A percentile compares a stretch with the other conserved stretches of the same genome.
phyloP scores from a whole-genome alignment of 257 asterid genomes.

The Solanum neorickii region DNA sequence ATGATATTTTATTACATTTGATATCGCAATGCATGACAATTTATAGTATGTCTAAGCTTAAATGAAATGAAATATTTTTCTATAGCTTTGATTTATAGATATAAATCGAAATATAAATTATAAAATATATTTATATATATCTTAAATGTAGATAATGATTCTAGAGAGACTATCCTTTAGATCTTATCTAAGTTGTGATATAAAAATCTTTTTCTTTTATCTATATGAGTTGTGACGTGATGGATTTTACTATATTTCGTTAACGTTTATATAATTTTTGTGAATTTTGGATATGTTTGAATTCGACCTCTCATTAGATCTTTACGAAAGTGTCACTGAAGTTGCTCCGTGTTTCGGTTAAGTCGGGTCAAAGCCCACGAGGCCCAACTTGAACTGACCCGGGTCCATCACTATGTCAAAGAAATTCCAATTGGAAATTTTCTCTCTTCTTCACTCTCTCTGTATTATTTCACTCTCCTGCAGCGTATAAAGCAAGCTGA shows the following conservation, averaged over 20 bases:
- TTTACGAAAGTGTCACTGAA: no score
- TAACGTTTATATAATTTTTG: no score
- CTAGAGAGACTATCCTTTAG: background rate
- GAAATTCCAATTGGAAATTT: background rate
- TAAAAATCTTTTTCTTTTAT: background rate
- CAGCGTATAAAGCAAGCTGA: background rate
- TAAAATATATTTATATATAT: background rate
- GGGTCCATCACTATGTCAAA: background rate
- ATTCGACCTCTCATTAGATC: accelerated
- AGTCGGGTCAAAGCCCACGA: background rate
- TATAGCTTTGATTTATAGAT: no score
- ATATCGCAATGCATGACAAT: no score
- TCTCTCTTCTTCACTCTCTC: background rate
- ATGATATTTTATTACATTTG: accelerated
- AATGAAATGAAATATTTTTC: no score
- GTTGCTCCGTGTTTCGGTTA: background rate
- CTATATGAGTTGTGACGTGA: background rate
- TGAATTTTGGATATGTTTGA: background rate
- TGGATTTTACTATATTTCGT: no score
- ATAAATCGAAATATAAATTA: background rate
- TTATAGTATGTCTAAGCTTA: no score
- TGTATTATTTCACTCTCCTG: background rate
- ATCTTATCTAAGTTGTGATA: background rate
- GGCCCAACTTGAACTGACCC: background rate
- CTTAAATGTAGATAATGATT: background rate